Evolutionary conservation across 257 asterid genomes (phyloP).

Genomic region (Lantana camara): DNA sequence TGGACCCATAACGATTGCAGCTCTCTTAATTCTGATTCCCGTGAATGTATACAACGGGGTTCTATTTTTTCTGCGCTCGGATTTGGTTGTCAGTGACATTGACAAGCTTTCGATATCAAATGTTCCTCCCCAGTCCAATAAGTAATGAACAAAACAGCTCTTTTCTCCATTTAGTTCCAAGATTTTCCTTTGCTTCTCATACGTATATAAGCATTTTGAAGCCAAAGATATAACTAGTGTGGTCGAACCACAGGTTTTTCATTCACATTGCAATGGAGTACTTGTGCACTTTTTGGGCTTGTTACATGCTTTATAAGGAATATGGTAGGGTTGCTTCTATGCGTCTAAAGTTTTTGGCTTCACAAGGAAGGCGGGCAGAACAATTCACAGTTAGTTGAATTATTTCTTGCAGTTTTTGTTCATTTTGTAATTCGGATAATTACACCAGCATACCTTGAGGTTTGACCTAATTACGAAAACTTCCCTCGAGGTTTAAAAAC

Average conservation of each 20-base stretch:
- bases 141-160: slow-evolving; percentile 51
- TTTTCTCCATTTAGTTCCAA: not conserved
- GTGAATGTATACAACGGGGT: slow-evolving; percentile 84
- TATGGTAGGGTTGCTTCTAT: slow-evolving; percentile 80
- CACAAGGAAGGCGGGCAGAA: slow-evolving; percentile 84
- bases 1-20: slow-evolving; percentile 75
- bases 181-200: not conserved
- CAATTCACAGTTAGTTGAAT: slow-evolving; percentile 82
- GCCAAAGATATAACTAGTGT: slow-evolving; percentile 30
- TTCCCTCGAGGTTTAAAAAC: no score
- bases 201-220: slow-evolving; percentile 6
- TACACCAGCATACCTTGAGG: no score
- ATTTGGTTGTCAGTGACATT: slow-evolving; percentile 87
- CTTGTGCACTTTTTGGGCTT: slow-evolving; percentile 86
- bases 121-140: slow-evolving; percentile 70
- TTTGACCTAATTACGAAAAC: no score
- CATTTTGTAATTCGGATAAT: no score
- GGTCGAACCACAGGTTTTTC: slow-evolving; percentile 75
- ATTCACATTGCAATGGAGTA: slow-evolving; percentile 88
- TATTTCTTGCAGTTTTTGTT: not conserved
- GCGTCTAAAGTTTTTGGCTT: slow-evolving; percentile 84
- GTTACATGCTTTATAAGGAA: slow-evolving; percentile 90
- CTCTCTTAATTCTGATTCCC: slow-evolving; percentile 88
- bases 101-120: slow-evolving; percentile 98
- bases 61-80: slow-evolving; percentile 63